Conservation (phyloP, 805 yeast species). For the Candida broadrunensis region DNA sequence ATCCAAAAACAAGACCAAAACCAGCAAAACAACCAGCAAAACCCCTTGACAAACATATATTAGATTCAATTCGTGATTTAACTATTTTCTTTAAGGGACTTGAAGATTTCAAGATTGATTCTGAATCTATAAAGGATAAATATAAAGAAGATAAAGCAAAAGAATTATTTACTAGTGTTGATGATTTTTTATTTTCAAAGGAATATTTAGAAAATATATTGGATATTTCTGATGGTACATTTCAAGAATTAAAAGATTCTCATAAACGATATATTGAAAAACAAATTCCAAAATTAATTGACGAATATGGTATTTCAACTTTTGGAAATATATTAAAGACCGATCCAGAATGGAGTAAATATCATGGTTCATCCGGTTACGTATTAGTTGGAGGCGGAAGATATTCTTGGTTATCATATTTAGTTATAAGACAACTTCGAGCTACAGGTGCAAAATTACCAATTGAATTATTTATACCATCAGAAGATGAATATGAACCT, state of each 20-base stretch:
- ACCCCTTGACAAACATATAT: neutral
- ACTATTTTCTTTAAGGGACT: constrained; percentile 30
- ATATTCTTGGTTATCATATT: constrained; percentile 48
- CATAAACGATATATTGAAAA: constrained; percentile 34
- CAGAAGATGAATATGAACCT: constrained; percentile 41
- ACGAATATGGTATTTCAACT: constrained; percentile 26
- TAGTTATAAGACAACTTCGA: constrained; percentile 47
- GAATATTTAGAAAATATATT: constrained; percentile 44
- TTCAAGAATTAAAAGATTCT: constrained; percentile 30
- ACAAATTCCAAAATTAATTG: constrained; percentile 25
- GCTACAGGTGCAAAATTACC: constrained; percentile 45
- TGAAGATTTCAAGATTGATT: constrained; percentile 31
- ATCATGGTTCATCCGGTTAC: constrained; percentile 32
- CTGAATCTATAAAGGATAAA: constrained; percentile 38
- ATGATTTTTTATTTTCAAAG: constrained; percentile 42
- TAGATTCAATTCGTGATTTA: constrained; percentile 15
- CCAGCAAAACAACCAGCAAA: neutral
- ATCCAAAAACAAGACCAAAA: neutral
- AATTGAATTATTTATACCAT: constrained; percentile 49
- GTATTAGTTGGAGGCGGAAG: constrained; percentile 55
- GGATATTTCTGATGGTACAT: constrained; percentile 33
- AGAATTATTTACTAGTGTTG: constrained; percentile 40
- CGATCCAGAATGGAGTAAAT: constrained; percentile 39
- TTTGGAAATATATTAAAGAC: constrained; percentile 29
- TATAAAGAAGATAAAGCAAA: constrained; percentile 42